Conservation (phyloP, 2,329 filamentous ascomycete species). For the Fusarium pseudocircinatum region DNA sequence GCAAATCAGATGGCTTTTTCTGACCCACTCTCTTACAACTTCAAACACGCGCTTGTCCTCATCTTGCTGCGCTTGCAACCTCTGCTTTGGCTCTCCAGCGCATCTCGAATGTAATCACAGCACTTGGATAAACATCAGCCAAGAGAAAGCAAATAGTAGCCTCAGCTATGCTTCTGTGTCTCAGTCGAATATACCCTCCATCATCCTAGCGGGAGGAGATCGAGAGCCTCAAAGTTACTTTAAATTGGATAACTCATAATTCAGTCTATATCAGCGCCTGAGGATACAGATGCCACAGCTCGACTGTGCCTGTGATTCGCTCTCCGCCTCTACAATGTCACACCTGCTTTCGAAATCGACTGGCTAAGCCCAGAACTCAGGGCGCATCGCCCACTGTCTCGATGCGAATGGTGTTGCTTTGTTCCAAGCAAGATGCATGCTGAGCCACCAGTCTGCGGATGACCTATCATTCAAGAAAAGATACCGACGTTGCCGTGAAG, state of each 20-base stretch:
- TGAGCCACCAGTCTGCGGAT: constrained; percentile 14
- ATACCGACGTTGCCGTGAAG: neutral
- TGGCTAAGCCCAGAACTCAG: constrained; percentile 16
- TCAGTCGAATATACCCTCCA: constrained; percentile 35
- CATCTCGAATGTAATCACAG: constrained; percentile 15
- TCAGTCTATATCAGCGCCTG: constrained; percentile 31
- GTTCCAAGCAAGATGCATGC: constrained; percentile 21
- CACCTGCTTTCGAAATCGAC: constrained; percentile 7
- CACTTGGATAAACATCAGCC: constrained; percentile 10
- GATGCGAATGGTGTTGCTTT: constrained; percentile 38
- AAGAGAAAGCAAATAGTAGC: constrained; percentile 11
- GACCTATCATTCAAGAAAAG: constrained; percentile 17
- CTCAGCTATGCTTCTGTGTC: constrained; percentile 4
- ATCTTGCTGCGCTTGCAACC: constrained; percentile 22
- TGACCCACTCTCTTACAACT: constrained; percentile 36
- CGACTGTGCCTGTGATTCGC: constrained; percentile 22
- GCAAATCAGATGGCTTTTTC: constrained; percentile 38
- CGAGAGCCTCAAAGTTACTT: constrained; percentile 13
- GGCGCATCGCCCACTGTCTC: constrained; percentile 14
- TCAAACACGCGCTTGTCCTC: constrained; percentile 43
- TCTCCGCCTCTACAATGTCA: constrained; percentile 9
- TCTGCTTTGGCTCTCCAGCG: constrained; percentile 19
- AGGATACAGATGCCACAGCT: constrained; percentile 10
- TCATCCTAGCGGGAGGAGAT: constrained; percentile 9
- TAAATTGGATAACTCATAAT: constrained; percentile 15